Evolutionary conservation across 768 basidiomycete genomes (phyloP).

Genomic region (Tylopilus cervinicoccineus): DNA sequence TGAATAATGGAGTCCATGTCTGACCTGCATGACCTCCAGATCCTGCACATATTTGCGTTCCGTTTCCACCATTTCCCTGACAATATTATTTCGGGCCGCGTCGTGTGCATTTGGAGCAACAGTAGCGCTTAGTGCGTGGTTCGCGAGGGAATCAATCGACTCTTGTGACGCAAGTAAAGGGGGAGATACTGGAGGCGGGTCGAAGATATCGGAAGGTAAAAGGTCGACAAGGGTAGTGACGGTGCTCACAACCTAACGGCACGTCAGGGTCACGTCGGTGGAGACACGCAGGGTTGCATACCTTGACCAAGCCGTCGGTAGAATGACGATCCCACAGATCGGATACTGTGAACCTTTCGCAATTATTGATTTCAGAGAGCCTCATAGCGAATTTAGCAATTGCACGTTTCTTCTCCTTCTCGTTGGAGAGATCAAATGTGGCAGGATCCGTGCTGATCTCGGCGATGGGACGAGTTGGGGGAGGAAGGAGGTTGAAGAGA

Average conservation of each 20-base stretch:
- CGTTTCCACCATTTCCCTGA: constrained; percentile 89
- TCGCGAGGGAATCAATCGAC: constrained; percentile 53
- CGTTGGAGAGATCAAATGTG: constrained; percentile 63
- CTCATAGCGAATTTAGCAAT: constrained; percentile 92
- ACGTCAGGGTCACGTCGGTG: neutral
- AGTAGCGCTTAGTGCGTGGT: constrained; percentile 38
- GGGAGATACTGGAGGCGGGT: constrained; percentile 57
- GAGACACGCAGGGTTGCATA: constrained; percentile 32
- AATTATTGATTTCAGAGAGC: constrained; percentile 63
- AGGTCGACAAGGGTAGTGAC: constrained; percentile 79
- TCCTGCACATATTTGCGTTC: constrained; percentile 97
- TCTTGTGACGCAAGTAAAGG: constrained; percentile 51
- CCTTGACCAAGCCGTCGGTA: constrained; percentile 94
- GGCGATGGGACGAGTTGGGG: constrained; percentile 39
- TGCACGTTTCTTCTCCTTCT: constrained; percentile 85
- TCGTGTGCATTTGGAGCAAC: constrained; percentile 56
- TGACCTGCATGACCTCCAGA: constrained; percentile 91
- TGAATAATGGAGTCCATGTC: constrained; percentile 21
- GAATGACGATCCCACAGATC: constrained; percentile 90
- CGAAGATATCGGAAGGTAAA: constrained; percentile 66
- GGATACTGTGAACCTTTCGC: constrained; percentile 84
- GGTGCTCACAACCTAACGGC: constrained; percentile 79
- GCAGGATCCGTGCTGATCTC: constrained; percentile 62
- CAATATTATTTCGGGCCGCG: constrained; percentile 68
- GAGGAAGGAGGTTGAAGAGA: constrained; percentile 88